Conservation (phyloP, 768 basidiomycete species). For the Lactarius evosmus region DNA sequence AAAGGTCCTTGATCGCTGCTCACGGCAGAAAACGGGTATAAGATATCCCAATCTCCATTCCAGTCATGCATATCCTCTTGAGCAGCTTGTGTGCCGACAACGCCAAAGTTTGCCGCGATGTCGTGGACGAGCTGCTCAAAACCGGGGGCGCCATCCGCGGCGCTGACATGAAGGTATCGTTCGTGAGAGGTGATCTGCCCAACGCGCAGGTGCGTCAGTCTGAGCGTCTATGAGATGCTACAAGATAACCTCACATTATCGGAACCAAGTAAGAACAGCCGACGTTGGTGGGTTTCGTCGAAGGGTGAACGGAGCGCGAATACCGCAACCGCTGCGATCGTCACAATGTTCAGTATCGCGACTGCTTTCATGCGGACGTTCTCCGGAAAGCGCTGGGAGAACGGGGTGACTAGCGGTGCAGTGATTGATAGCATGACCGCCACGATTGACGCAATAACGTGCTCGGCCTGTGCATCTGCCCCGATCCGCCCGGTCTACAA, state of each 20-base stretch:
- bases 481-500: slow-evolving; percentile 78
- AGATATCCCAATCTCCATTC: slow-evolving; percentile 84
- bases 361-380: slow-evolving; percentile 40
- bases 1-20: slow-evolving; percentile 28
- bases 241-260: slow-evolving; percentile 64
- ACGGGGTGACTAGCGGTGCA: slow-evolving; percentile 61
- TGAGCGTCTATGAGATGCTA: slow-evolving; percentile 4
- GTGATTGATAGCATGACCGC: slow-evolving; percentile 53
- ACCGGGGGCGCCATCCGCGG: slow-evolving; percentile 80
- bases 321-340: slow-evolving; percentile 51
- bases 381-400: slow-evolving; percentile 68
- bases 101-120: slow-evolving; percentile 61
- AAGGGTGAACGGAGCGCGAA: slow-evolving; percentile 65
- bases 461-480: slow-evolving; percentile 78
- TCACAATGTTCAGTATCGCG: slow-evolving; percentile 44
- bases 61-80: slow-evolving; percentile 65
- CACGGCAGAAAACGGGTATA: slow-evolving; percentile 80
- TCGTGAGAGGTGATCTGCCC: slow-evolving; percentile 65
- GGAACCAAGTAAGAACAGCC: slow-evolving; percentile 77
- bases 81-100: slow-evolving; percentile 38
- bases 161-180: slow-evolving; percentile 74
- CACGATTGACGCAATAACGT: slow-evolving; percentile 81
- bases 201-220: not conserved
- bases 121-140: slow-evolving; percentile 58
- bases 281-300: slow-evolving; percentile 82